Base-by-base conservation (phyloP, 352 stramenopile genomes). In the Globisporangium mamillatum region DNA sequence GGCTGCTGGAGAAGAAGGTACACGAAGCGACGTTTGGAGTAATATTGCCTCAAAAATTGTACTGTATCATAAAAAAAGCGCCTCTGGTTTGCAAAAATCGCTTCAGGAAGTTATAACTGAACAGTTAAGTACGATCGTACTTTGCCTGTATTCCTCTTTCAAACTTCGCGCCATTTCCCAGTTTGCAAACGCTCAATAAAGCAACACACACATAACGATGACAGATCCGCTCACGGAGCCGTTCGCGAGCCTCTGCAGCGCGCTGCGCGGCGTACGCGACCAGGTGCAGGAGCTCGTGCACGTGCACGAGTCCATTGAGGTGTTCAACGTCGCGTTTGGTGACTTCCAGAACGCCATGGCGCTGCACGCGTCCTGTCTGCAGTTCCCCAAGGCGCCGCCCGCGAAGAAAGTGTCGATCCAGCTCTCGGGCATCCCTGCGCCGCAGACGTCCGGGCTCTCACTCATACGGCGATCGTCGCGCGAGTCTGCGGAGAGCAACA, bases 261-360 rank as follows among this genome's bases (percentile, higher is more conserved):
- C 85, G 68, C 78, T 95, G 53, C 80, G 80, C 34, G 82, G 76
- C 9, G 77, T 95, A 46, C 81, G 87, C 46, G 78, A 84, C 54
- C 84, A 93, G 63, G 82, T 91, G 24, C 66, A 85, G 66, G 76
- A 79, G 63, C 82, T 95, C n/a, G 58, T 75, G 59, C 77, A 64
- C 4, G 84, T 95, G 53, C 84, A 94, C 62, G 76, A 89, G 16
- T 77, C 84, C n/a, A 74, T 95, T 25, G 80, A 88, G 27, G 74
- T 84, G 62, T 94, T 94, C 66, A 94, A 94, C 72, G 61, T 46
- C 50, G 78, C 79, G 16, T 95, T 95, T 34, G 88, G 88, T 34
- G 64, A 75, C 20, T 92, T 95, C 67, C 84, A 92, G 71, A 81
- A 79, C 54, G 85, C 82, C 59, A 93, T 94, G 75, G 77, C 75